A percentile compares a stretch with the other conserved stretches of the same genome.
phyloP scores from a whole-genome alignment of 371 early-diverging fungal genomes.

The Mucor ambiguus region DNA sequence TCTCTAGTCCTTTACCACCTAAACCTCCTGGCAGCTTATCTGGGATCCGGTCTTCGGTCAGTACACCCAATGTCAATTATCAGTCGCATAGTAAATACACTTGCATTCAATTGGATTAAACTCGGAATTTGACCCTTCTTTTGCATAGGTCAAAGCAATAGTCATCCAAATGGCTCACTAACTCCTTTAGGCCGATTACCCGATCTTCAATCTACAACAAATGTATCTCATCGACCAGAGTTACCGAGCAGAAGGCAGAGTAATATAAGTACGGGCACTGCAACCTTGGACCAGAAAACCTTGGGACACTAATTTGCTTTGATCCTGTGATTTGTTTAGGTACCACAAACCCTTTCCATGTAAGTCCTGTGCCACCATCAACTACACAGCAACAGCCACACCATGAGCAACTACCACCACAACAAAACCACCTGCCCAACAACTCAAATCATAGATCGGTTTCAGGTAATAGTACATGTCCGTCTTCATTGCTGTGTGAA shows the following conservation, averaged over 20 bases:
- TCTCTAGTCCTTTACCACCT: not conserved
- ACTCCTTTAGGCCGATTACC: not conserved
- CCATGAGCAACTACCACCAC: not conserved
- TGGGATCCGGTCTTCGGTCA: not conserved
- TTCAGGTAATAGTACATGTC: not conserved
- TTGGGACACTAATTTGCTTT: not conserved
- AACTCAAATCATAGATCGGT: not conserved
- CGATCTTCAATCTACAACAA: not conserved
- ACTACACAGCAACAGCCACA: not conserved
- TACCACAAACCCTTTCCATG: not conserved
- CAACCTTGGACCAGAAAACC: not conserved
- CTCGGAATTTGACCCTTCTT: not conserved
- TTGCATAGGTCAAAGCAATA: not conserved
- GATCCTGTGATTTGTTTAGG: not conserved
- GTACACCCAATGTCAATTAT: conserved; percentile 7
- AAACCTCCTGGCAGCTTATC: not conserved
- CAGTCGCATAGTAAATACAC: not conserved
- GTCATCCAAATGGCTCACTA: not conserved
- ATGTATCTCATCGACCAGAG: not conserved
- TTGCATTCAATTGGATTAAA: not conserved
- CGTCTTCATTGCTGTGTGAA: not conserved
- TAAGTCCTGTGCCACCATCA: not conserved
- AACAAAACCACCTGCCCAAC: not conserved
- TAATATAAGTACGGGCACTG: not conserved
- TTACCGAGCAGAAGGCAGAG: not conserved